Percentiles rank a stretch among this genome's conserved stretches.
These are phyloP conservation scores for Hypoxylon rubiginosum DNA, from an alignment of 2,329 filamentous ascomycete species.

Conservation along the genomic window DNA sequence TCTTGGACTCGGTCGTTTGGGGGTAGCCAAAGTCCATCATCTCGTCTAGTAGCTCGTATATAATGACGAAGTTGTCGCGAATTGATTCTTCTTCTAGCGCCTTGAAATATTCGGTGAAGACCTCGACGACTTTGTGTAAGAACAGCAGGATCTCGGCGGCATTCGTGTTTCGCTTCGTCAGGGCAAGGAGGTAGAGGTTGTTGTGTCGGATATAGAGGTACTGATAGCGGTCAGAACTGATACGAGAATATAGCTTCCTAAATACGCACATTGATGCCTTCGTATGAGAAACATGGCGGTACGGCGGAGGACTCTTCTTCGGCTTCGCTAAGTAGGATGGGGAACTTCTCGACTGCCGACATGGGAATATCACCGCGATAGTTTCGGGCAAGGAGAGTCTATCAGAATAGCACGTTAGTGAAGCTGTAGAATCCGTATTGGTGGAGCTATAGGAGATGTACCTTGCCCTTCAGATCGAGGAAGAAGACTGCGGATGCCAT, in stretches of 20 bases:
- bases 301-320: conserved; percentile 99
- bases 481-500: conserved; percentile 99
- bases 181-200: conserved; percentile 96
- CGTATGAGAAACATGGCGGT: conserved; percentile 96
- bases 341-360: conserved; percentile 99
- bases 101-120: conserved; percentile 99
- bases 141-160: conserved; percentile 98
- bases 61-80: conserved; percentile 98
- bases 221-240: conserved; percentile 59
- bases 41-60: conserved; percentile 98
- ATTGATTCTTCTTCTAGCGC: conserved; percentile 98
- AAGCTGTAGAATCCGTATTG: no score
- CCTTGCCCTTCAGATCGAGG: conserved; percentile 99
- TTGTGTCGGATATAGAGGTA: conserved; percentile 99
- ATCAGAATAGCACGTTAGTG: conserved; percentile 36
- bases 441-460: conserved; percentile 56
- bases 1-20: conserved; percentile 98
- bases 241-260: conserved; percentile 3
- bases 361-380: conserved; percentile 99
- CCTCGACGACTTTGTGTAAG: conserved; percentile 97
- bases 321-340: conserved; percentile 93
- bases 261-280: conserved; percentile 91
- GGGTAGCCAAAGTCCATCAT: conserved; percentile 99
- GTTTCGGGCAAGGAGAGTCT: conserved; percentile 98
- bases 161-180: conserved; percentile 99